Conservation (phyloP, 805 yeast species). For the Cyberlindnera meyerae region DNA sequence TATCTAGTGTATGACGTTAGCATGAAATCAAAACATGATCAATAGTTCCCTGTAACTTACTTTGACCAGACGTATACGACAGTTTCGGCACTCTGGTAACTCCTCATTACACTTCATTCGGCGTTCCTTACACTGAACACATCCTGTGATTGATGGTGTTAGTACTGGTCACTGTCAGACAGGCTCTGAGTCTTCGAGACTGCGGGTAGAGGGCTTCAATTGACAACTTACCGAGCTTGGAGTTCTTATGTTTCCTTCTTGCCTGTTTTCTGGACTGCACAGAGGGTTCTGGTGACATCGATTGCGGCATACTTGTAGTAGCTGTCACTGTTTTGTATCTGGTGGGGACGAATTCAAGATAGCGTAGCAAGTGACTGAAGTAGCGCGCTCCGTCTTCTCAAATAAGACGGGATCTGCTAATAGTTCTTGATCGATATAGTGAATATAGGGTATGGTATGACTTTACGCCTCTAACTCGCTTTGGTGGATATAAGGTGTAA, state of each 20-base stretch:
- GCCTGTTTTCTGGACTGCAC: conserved; percentile 11
- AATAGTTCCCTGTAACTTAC: conserved; percentile 5
- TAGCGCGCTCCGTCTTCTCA: no score
- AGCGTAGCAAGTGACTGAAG: no score
- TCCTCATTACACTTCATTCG: conserved; percentile 49
- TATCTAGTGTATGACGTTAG: no score
- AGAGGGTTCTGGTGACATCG: conserved; percentile 1
- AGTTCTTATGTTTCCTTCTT: conserved; percentile 26
- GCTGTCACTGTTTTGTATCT: no score
- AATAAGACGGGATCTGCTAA: no score
- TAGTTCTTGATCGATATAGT: no score
- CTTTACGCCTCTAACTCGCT: no score
- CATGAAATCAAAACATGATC: no score
- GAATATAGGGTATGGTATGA: no score
- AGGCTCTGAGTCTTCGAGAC: not conserved
- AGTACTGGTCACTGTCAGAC: conserved; percentile 9
- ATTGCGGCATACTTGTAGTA: not conserved
- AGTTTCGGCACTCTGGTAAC: conserved; percentile 44
- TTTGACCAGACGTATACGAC: conserved; percentile 27
- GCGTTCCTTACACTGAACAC: conserved; percentile 47
- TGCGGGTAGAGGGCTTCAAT: no score
- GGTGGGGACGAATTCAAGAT: no score
- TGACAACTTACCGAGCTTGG: conserved; percentile 29
- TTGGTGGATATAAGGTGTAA: no score
- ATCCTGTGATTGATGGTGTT: conserved; percentile 30